These are phyloP conservation scores for Periglandula ipomoeae DNA, from an alignment of 2,329 filamentous ascomycete genomes.

Conservation along the genomic window DNA sequence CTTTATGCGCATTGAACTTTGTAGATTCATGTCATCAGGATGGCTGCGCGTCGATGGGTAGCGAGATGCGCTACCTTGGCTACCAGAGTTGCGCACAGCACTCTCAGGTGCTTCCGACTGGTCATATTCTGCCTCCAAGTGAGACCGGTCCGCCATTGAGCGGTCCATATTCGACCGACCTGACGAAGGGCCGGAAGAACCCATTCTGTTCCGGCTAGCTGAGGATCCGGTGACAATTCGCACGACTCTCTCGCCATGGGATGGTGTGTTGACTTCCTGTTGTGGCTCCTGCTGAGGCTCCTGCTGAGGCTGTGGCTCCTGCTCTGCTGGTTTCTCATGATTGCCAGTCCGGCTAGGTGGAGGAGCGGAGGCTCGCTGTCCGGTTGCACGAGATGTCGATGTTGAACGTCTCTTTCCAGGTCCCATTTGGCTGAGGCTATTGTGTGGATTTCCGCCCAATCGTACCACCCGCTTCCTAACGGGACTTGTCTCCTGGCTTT, in stretches of 20 bases:
- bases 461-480: slow-evolving; percentile 48
- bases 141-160: slow-evolving; percentile 24
- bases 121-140: slow-evolving; percentile 36
- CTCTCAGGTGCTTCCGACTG: slow-evolving; percentile 40
- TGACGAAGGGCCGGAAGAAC: slow-evolving; percentile 27
- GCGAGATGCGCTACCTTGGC: slow-evolving; percentile 44
- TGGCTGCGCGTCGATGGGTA: slow-evolving; percentile 41
- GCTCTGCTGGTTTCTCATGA: slow-evolving; percentile 32
- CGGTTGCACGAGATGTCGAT: slow-evolving; percentile 34
- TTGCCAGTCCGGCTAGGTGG: slow-evolving; percentile 30
- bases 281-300: slow-evolving; percentile 25
- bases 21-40: slow-evolving; percentile 56
- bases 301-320: slow-evolving; percentile 20
- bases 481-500: slow-evolving; percentile 41
- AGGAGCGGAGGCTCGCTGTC: slow-evolving; percentile 16
- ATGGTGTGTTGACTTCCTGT: slow-evolving; percentile 44
- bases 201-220: slow-evolving; percentile 28
- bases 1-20: slow-evolving; percentile 70
- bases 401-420: slow-evolving; percentile 38
- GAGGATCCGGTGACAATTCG: slow-evolving; percentile 45
- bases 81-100: slow-evolving; percentile 35
- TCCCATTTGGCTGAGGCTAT: slow-evolving; percentile 30
- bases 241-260: slow-evolving; percentile 42
- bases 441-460: slow-evolving; percentile 42
- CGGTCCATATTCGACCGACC: slow-evolving; percentile 25